Percentiles rank a stretch among this genome's conserved stretches.
Conservation (phyloP, 2,329 filamentous ascomycete species). For the Fusarium tjaetaba region DNA sequence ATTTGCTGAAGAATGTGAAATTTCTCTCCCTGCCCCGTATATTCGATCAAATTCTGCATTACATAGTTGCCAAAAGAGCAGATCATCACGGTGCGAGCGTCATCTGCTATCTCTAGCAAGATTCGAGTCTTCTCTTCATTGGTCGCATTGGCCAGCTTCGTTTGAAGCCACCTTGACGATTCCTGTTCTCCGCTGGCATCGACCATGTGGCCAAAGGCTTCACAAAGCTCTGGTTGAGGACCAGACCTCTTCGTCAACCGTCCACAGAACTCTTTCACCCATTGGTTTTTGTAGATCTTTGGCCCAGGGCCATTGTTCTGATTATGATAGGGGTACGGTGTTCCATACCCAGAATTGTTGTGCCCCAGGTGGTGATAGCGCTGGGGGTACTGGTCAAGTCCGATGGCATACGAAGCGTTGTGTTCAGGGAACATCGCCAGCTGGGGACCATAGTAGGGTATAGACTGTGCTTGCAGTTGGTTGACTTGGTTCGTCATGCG, state of each 20-base stretch:
- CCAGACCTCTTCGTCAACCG: slow-evolving; percentile 67
- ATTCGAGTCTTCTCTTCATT: slow-evolving; percentile 95
- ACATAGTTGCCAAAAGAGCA: slow-evolving; percentile 99
- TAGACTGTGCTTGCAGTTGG: slow-evolving; percentile 44
- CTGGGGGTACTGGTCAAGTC: slow-evolving; percentile 51
- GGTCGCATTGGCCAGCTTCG: slow-evolving; percentile 90
- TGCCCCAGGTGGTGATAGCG: slow-evolving; percentile 44
- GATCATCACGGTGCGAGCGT: slow-evolving; percentile 89
- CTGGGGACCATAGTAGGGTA: slow-evolving; percentile 46
- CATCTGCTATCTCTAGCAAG: slow-evolving; percentile 86
- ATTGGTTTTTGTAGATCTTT: slow-evolving; percentile 50
- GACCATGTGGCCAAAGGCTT: slow-evolving; percentile 87
- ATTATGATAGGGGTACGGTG: slow-evolving; percentile 57
- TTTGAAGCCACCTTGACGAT: slow-evolving; percentile 94
- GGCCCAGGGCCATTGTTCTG: slow-evolving; percentile 56
- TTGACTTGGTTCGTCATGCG: slow-evolving; percentile 43
- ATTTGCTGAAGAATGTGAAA: slow-evolving; percentile 85
- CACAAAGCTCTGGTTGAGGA: slow-evolving; percentile 82
- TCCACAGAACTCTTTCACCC: not conserved
- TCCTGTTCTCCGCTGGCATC: slow-evolving; percentile 97
- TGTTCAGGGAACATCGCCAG: slow-evolving; percentile 45
- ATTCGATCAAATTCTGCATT: slow-evolving; percentile 96
- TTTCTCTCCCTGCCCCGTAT: slow-evolving; percentile 94
- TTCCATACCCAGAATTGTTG: slow-evolving; percentile 43
- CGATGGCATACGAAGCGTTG: slow-evolving; percentile 48